Percentiles rank a stretch among this genome's conserved stretches.
Evolutionary conservation across 2,329 filamentous ascomycete species (phyloP).

Genomic region (Paracorniculantispora psalliotae): DNA sequence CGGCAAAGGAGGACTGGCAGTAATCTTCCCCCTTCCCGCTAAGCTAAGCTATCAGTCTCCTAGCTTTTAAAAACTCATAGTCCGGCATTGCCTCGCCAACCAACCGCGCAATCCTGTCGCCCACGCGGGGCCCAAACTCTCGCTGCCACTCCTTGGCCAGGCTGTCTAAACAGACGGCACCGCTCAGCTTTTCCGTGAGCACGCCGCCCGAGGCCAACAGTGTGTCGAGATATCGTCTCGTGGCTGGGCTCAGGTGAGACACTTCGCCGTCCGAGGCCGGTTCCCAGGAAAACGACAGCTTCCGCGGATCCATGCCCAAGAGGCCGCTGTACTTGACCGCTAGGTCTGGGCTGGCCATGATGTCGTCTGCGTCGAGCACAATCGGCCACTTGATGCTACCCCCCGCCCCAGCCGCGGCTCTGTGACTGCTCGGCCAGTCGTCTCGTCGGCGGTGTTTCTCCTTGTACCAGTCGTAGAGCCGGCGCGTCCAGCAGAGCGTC

Average conservation of each 20-base stretch:
- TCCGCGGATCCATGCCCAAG: not conserved
- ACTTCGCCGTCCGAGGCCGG: not conserved
- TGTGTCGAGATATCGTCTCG: not conserved
- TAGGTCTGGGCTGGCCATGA: not conserved
- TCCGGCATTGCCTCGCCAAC: slow-evolving; percentile 12
- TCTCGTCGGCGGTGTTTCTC: no score
- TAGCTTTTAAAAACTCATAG: no score
- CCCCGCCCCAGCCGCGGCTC: not conserved
- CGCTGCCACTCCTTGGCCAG: slow-evolving; percentile 16
- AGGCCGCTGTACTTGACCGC: not conserved
- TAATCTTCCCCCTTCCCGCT: no score
- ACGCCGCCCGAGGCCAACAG: not conserved
- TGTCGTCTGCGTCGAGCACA: not conserved
- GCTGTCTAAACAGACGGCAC: no score
- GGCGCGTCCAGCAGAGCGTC: slow-evolving; percentile 8
- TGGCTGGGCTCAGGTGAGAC: not conserved
- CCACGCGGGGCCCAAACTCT: slow-evolving; percentile 14
- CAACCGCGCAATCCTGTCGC: slow-evolving; percentile 6
- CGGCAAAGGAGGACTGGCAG: no score
- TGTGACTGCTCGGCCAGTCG: no score
- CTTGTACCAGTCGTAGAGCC: slow-evolving; percentile 9
- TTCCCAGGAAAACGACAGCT: not conserved
- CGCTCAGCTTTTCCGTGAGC: slow-evolving; percentile 8
- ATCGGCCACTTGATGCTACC: not conserved
- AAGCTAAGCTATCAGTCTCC: no score